Evolutionary conservation across 179 eudicot species (phyloP).

Genomic region (Vitellaria paradoxa): DNA sequence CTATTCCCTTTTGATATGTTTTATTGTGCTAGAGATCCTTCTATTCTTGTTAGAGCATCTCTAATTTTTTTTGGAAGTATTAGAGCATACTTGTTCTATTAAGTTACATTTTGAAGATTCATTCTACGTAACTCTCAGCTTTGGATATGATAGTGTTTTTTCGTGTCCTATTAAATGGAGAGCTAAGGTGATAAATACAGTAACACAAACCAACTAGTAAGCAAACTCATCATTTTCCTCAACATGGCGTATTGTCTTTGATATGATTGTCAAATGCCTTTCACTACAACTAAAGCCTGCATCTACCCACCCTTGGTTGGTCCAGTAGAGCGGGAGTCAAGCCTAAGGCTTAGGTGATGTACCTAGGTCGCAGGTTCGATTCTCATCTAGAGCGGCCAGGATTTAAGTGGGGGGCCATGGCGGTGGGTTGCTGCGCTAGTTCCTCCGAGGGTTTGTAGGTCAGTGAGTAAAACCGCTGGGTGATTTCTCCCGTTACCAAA

Average conservation of each 20-base stretch:
- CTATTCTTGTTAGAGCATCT: background rate
- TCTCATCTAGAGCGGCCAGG: too few relatives aligned
- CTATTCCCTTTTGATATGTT: background rate
- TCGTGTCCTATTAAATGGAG: constrained; percentile 1
- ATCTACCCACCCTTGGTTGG: too few relatives aligned
- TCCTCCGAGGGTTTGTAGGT: too few relatives aligned
- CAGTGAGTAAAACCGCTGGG: too few relatives aligned
- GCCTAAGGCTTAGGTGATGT: too few relatives aligned
- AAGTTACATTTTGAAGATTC: background rate
- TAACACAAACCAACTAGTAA: background rate
- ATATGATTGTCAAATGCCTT: background rate
- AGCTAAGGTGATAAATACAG: background rate
- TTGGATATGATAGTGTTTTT: constrained; percentile 1
- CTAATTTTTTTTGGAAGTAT: background rate
- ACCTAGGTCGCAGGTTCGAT: too few relatives aligned
- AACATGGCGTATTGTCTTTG: background rate
- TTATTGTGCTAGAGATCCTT: background rate
- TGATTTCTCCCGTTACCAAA: too few relatives aligned
- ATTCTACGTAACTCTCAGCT: background rate
- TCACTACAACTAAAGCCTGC: background rate
- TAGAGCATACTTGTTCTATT: too few relatives aligned
- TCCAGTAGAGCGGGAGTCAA: too few relatives aligned
- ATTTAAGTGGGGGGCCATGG: too few relatives aligned
- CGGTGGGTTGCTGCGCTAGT: too few relatives aligned
- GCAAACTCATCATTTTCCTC: background rate